Base-by-base conservation (phyloP, 441 rosid species). In the Gossypium davidsonii region DNA sequence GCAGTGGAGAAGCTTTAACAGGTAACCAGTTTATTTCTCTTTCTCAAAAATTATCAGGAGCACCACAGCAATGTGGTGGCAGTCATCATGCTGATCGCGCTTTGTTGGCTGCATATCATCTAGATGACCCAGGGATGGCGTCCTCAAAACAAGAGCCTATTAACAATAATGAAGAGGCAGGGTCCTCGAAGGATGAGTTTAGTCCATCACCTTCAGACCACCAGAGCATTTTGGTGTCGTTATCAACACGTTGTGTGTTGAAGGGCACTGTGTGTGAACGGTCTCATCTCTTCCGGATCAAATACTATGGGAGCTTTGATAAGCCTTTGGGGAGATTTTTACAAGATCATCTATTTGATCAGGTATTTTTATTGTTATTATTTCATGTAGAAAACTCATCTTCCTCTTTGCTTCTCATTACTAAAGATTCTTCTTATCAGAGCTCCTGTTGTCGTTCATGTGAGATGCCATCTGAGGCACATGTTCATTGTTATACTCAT, bases 211-310 rank as follows among this genome's bases (percentile, higher is more conserved):
- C 90, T 69, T 88, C 93, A 28, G 93, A 88, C 78, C 91, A 90
- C 83, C 95, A 87, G 68, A 90, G 93, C 85, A 90, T 90, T 83
- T 76, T 90, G 86, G 93, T 90, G 68, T 88, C 93, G 42, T 81
- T 89, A 70, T 88, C 95, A 69, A 87, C 90, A 71, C 83, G 95
- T 66, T 90, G 91, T 74, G 93, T 88, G 70, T 85, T 90, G 90
- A 88, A 90, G 78, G 93, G 90, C 62, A 85, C 90, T 52, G 84
- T 88, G 53, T 90, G 93, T 81, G 95, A 87, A 78, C 77, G 85
- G 76, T 83, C 95, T 61, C 91, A 88, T 82, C 84, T 90, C 37
- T 82, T 87, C 63, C 86, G 95, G 73, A 90, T 90, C 64, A 90
- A 88, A 81, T 90, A 90, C 79, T 90, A 88, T 67, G 93, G 91